These are phyloP conservation scores for Erodium maritimum DNA, from an alignment of 345 rosid genomes.

Conservation along the genomic window DNA sequence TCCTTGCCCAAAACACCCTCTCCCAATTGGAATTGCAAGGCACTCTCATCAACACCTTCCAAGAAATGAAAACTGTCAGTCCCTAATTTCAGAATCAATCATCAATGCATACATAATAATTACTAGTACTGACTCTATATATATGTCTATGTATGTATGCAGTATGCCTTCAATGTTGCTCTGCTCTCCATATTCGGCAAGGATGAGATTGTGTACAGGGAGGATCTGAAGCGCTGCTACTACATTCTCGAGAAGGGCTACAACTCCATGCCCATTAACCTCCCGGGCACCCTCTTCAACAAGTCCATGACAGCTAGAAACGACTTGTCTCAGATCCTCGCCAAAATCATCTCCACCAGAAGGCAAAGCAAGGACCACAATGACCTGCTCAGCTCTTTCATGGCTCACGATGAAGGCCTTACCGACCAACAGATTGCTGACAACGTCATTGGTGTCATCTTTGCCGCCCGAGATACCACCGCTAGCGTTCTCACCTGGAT, in stretches of 20 bases:
- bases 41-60: conserved; percentile 26
- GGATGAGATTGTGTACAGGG: conserved; percentile 20
- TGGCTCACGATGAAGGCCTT: conserved; percentile 23
- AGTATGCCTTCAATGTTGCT: conserved; percentile 34
- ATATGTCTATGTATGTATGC: conserved; percentile 1
- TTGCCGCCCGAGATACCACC: conserved; percentile 60
- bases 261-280: conserved; percentile 91
- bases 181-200: conserved; percentile 32
- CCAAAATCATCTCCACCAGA: conserved; percentile 16
- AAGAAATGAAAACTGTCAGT: conserved; percentile 37
- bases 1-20: conserved; percentile 21
- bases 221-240: conserved; percentile 73
- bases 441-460: conserved; percentile 46
- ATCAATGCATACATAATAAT: too few relatives aligned
- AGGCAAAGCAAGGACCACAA: conserved; percentile 12
- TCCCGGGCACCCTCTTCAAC: conserved; percentile 87
- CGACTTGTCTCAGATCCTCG: conserved; percentile 56
- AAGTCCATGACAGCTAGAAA: conserved; percentile 84
- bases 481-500: conserved; percentile 57
- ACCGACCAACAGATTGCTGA: conserved; percentile 42
- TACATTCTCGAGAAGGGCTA: conserved; percentile 87
- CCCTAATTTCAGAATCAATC: neutral
- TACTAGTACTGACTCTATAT: too few relatives aligned
- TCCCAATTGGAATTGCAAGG: conserved; percentile 16
- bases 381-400: conserved; percentile 30